Evolutionary conservation across 2,329 filamentous ascomycete genomes (phyloP), one percentile per base, ranked within the genome.

Genomic region (Zymoseptoria crescenta): DNA sequence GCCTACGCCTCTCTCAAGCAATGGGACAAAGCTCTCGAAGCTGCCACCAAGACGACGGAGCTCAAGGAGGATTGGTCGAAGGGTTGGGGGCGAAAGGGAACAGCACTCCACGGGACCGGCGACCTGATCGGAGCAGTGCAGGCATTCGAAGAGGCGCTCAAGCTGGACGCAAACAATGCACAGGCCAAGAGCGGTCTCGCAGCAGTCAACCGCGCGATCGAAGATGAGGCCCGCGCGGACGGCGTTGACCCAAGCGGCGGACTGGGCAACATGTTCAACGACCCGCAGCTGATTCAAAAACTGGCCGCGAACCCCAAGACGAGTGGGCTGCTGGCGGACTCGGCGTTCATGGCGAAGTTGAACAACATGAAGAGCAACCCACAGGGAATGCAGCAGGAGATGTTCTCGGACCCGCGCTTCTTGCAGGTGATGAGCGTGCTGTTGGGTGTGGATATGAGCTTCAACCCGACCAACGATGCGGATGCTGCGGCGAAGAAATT

Each of bases 1-100:
- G 83, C 84, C 53, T 86, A 96, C 72, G 90, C 93, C 51, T 96
- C 94, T 56, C 88, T 96, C 76, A 90, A 87, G 75, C 85, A 97
- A 60, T 99, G 89, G 81, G 80, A 88, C 64, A 83, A 87, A 67
- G 94, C 94, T 20, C 79, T 97, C 27, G 82, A 88, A 64, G 94
- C 99, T 81, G 94, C 94, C 59, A 87, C 87, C 72, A 96, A 96
- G 82, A 94, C 91, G 2, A 95, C 88, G 57, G 85, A 96, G 76
- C 80, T 99, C 74, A 97, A 99, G 81, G 88, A 93, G 10, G 94
- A 97, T 80, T 99, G 94, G 94, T 86, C 91, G 61, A 97, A 97
- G 79, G 94, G 94, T 66, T 96, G 91, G 88, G 87, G 89, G 60
- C 87, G 94, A 62, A 96, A 96, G 75, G 94, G 93, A 66, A 87